Evolutionary conservation across 2,329 filamentous ascomycete genomes (phyloP), one percentile per base, ranked within the genome.

Genomic region (Epichloe amarillans): DNA sequence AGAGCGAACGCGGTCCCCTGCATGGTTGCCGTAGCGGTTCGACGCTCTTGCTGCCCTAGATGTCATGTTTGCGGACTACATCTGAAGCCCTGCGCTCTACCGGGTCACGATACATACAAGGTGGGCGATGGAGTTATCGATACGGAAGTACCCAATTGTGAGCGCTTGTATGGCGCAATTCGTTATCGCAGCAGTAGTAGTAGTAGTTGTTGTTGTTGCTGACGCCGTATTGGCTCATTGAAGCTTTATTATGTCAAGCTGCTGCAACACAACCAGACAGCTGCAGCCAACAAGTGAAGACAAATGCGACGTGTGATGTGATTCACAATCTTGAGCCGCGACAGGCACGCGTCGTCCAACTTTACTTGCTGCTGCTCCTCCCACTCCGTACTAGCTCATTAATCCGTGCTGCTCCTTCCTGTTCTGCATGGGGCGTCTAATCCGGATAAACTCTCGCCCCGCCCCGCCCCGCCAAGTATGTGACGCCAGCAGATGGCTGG

Each of bases 11-110:
- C 63, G 59, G 44, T 69, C 65, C 52, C 67, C 65, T 53, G 64
- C 65, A 60, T 62, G 63, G 59, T 64, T 68, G 58, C 69, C 71
- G 56, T 69, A 62, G 62, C 72, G 73, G 61, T 68, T 66, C 55
- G 72, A 68, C 58, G 68, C 66, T 66, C 69, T 63, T 55, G 64
- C 61, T 58, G 62, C 60, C 57, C 64, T 66, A 53, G 69, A 70
- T 55, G 70, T 69, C 69, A 72, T 72, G 55, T 52, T 63, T 58
- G 55, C 59, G 55, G 59, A 57, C 63, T 68, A 66, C 66, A 69
- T 69, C 58, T 62, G 64, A 54, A 53, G 52, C 47, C 47, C 48
- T 50, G 47, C 51, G 30, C n/a, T 45, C 8, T n/a, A 10, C 15
- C 30, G 15, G 42, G 21, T 8, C 19, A 14, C 23, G 42, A 46